Base-by-base conservation (phyloP, 768 basidiomycete genomes). In the Lactarius hatsudake region DNA sequence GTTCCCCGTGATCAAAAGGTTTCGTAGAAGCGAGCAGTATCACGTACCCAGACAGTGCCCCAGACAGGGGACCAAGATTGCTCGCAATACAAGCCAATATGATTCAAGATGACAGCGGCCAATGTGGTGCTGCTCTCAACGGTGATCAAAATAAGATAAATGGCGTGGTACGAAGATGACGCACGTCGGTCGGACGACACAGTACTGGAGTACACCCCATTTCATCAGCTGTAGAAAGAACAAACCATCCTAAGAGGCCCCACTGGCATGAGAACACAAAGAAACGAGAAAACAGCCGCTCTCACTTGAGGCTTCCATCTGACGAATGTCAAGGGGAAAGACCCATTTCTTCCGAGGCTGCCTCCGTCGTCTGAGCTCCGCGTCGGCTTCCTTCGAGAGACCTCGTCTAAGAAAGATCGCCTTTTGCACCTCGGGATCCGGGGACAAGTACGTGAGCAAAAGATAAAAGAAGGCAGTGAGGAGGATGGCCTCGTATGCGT, bases 391-490 rank as follows among this genome's bases (percentile, higher is more conserved):
- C n/a, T 77, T 77, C 1, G 87, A 88, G n/a, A 88, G 70, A 1
- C 87, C 87, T 30, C 75, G 76, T 69, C 83, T 86, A 40, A 83
- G 74, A 70, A 91, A 87, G 23, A 87, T 79, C 17, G 81, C 77
- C 72, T 82, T 84, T 75, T 90, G 88, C 66, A 86, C 86, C 59
- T 84, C 83, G 5, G 80, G 74, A 69, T 87, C 81, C 53, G 84
- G 86, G 0, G 88, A 89, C 15, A 92, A 76, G 77, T 90, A 92
- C 65, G 81, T 81, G 60, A 92, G 79, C 34, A 93, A 81, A 38
- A 93, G 82, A 73, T 90, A 91, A 77, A 93, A 91, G 80, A 92
- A 92, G 2, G 89, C 81, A 0, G 87, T 88, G 66, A 93, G 78
- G 15, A 91, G 86, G 45, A 87, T 84, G 13, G 89, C 84, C 79